phyloP scores from a whole-genome alignment of 139 green algal genomes.

The Nannochloris sp. region DNA sequence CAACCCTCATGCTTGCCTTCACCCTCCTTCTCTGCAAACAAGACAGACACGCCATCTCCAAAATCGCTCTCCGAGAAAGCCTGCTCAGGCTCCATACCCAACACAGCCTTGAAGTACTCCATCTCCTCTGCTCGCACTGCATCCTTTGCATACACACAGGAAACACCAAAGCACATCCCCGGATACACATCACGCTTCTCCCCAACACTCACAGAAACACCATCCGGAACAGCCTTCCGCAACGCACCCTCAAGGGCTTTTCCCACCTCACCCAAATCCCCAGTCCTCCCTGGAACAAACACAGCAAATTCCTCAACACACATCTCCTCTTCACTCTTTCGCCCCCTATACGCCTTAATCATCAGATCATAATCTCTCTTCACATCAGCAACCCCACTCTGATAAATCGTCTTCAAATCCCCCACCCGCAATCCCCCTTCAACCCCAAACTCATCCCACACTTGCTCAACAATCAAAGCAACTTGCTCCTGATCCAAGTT shows the following conservation, averaged over 20 bases:
- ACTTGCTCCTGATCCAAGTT: conserved; percentile 12
- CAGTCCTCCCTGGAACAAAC: too few species aligned
- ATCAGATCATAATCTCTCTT: conserved; percentile 22
- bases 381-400: conserved; percentile 17
- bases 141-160: not conserved
- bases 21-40: not conserved
- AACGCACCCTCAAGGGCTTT: too few species aligned
- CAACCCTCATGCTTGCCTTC: not conserved
- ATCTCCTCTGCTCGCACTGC: conserved; percentile 9
- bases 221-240: too few species aligned
- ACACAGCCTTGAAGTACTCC: conserved; percentile 17
- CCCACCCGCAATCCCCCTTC: conserved; percentile 15
- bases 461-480: conserved; percentile 24
- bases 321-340: too few species aligned
- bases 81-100: conserved; percentile 18
- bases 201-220: too few species aligned
- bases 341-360: not conserved
- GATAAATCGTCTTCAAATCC: conserved; percentile 20
- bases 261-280: too few species aligned
- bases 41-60: conserved; percentile 6
- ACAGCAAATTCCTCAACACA: too few species aligned
- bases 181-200: not conserved
- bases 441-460: conserved; percentile 15
- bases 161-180: conserved; percentile 5
- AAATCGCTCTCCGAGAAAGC: conserved; percentile 18